Base-by-base conservation (phyloP, 768 basidiomycete genomes). In the Dioszegia aurantiaca region DNA sequence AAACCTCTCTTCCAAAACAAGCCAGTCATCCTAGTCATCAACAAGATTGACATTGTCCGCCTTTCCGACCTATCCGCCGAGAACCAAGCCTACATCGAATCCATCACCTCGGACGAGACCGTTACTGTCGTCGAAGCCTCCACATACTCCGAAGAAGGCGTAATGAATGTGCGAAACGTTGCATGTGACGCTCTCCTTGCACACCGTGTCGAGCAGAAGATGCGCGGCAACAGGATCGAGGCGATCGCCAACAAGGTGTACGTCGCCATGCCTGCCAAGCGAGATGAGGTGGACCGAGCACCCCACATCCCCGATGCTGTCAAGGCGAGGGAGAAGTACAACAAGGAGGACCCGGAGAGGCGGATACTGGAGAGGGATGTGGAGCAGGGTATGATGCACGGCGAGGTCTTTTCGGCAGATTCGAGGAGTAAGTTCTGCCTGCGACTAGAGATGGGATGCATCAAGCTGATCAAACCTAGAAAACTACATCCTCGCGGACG, bases 111-210 rank as follows among this genome's bases (percentile, higher is more conserved):
- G 49, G 64, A 67, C 46, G 87, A 88, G 65, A 84, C 82, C 68
- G 71, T 75, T 37, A 86, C 91, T 2, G 82, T 83, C 64, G 82
- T 95, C 27, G 87, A 92, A 73, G 85, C 91, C 17, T 98, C 95
- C 17, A 94, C 91, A 76, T 86, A 91, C 80, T 88, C 92, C 23
- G 94, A 97, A 61, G 95, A 99, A 74, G 94, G 94, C 27, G 93
- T 99, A 61, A 97, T 93, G 88, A 87, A 89, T 46, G 86, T 97
- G 64, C 91, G 94, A 78, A 94, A 90, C 79, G 85, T 84, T 61
- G 92, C 94, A 1, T 99, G 95, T 78, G 95, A 98, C 69, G 87
- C 89, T 1, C 84, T 99, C 21, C 86, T 99, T 28, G 90, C 93
- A 0, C 89, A 93, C 73, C 86, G 95, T 33, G 94, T 99, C 47